Evolutionary conservation across 2,329 filamentous ascomycete genomes (phyloP), one percentile per base, ranked within the genome.

Genomic region (Phaeoacremonium minimum): DNA sequence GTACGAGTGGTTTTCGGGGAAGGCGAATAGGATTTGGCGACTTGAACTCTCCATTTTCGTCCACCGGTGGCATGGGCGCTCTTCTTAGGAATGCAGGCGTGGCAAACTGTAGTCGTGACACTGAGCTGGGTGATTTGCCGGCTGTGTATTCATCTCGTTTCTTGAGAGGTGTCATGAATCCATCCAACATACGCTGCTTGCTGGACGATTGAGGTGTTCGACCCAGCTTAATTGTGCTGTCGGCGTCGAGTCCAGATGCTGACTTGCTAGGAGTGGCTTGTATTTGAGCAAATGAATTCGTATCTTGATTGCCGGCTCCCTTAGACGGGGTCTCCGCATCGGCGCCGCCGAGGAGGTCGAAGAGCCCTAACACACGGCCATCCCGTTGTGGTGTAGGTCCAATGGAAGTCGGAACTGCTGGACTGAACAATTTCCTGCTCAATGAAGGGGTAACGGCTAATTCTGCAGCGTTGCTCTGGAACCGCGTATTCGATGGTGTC

Each of bases 341-440:
- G 29, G 66, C 64, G 38, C 75, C 69, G 17, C 67, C 63, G 7
- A 88, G 63, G 9, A 85, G 61, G 52, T 91, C 87, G 53, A 93
- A 93, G 14, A 93, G 63, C 5, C 87, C 85, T 3, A 93, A 68
- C 1, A 89, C 81, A 15, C 77, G 77, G 18, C 87, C 87, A 55
- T 91, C 84, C 43, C 80, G 79, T 51, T 91, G 87, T 4, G 87
- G 87, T 11, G 87, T 93, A 2, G 87, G 87, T 3, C 85, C 85
- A 42, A 93, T 75, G 1, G 71, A 75, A 5, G 75, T 79, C 3
- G 77, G 75, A 9, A 71, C 66, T 1, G 61, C 61, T 2, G 79
- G 75, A 38, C 75, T 79, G 51, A 83, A 83, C 6, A 83, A 64
- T 40, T 71, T 77, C 18, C 77, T 67, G 26, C 71, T 66, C 30